Conservation (phyloP, 768 basidiomycete genomes). For the Gloeostereum incarnatum region DNA sequence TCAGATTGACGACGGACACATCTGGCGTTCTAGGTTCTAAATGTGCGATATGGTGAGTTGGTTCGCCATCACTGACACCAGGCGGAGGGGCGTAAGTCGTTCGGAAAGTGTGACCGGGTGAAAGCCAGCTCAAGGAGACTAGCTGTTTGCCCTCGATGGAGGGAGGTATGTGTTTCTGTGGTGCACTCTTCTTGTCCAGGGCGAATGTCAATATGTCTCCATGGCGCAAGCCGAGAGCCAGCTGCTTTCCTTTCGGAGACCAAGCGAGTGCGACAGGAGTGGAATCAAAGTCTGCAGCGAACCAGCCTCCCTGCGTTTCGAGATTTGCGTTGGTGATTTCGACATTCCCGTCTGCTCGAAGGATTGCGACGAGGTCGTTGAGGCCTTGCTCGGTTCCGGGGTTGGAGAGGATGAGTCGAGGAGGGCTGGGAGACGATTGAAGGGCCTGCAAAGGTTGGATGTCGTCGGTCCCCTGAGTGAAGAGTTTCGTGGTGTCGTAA, state of each 20-base stretch:
- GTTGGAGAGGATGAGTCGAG: constrained; percentile 54
- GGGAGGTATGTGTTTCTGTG: constrained; percentile 56
- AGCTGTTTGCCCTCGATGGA: constrained; percentile 36
- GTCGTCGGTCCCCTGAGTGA: constrained; percentile 31
- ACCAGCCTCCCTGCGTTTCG: constrained; percentile 49
- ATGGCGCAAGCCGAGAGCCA: constrained; percentile 62
- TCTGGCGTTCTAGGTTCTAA: constrained; percentile 32
- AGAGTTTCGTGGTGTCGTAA: constrained; percentile 46
- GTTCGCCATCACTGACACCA: constrained; percentile 14
- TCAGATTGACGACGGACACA: constrained; percentile 26
- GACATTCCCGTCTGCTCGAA: constrained; percentile 39
- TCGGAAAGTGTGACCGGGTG: constrained; percentile 58
- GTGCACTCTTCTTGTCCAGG: constrained; percentile 39
- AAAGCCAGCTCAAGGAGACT: constrained; percentile 58
- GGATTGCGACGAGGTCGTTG: constrained; percentile 49
- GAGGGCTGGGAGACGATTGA: constrained; percentile 29
- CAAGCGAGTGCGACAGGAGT: constrained; percentile 68
- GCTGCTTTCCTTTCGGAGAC: constrained; percentile 83
- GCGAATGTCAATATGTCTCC: constrained; percentile 68
- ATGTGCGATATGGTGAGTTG: constrained; percentile 33
- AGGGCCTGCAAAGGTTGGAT: constrained; percentile 41
- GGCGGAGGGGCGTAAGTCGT: constrained; percentile 45
- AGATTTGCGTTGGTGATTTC: constrained; percentile 51
- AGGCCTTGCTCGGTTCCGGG: constrained; percentile 43
- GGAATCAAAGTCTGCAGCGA: constrained; percentile 31